Evolutionary conservation across 345 rosid genomes (phyloP), one percentile per base, ranked within the genome.

Genomic region (Nephelium lappaceum): DNA sequence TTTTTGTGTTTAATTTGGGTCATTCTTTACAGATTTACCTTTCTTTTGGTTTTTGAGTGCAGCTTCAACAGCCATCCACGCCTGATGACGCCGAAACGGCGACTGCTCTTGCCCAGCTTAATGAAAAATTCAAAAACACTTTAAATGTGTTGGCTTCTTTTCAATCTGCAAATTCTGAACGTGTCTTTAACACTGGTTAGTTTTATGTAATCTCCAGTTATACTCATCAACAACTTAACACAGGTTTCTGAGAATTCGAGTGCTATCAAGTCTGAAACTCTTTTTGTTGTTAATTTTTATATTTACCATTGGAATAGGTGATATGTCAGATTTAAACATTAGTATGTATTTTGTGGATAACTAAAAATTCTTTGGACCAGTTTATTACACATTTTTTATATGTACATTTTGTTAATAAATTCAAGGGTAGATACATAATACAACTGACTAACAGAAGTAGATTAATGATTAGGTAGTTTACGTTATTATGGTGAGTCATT

Each of bases 131-230:
- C 57, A 82, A 82, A 68, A 80, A 68, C 51, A 80, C 88, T 74
- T 80, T 93, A 70, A 60, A 85, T 72, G 68, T 78, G 43, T 75
- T 93, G 92, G 81, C 78, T 64, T 80, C 92, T 87, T 95, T 95
- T 86, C 99, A 95, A 80, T 78, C 90, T 3, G 83, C 58, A 79
- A 95, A 93, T 80, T 92, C 99, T 58, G 98, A 95, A 38, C 95
- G 90, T 47, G 78, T 95, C 8, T 95, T 95, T 78, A 93, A 85
- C 84, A 93, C 90, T 83, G 99, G 99, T 95, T 80, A 10, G 73
- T 75, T 80, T 69, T 60, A 43, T 72, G 24, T 11, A 10, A 38
- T 47, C 11, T 45, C 24, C 27, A 74, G 42, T 42, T 4, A 10
- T 43, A 24, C 41, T 47, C 11, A 25, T 61, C 23, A 57, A 55